These are phyloP conservation scores for Arxiozyma heterogenica DNA, from an alignment of 1,139 yeast genomes.

Conservation along the genomic window DNA sequence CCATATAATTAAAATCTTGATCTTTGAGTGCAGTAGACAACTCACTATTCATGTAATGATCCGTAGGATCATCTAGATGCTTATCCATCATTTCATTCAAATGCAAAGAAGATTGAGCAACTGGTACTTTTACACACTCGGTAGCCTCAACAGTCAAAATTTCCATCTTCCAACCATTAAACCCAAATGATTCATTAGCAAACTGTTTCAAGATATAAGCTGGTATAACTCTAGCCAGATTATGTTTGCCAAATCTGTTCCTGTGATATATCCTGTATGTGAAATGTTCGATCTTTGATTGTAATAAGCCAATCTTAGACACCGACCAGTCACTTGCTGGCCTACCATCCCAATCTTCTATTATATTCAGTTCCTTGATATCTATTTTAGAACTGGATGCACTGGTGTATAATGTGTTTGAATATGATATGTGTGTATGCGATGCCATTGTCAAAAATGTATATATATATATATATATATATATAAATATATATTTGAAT, in stretches of 20 bases:
- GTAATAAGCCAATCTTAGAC: constrained; percentile 22
- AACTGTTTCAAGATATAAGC: constrained; percentile 23
- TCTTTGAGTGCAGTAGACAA: constrained; percentile 1
- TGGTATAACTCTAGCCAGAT: constrained; percentile 25
- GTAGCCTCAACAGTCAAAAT: constrained; percentile 19
- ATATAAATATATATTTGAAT: neutral
- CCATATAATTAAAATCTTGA: constrained; percentile 13
- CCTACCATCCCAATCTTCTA: constrained; percentile 25
- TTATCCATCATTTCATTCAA: constrained; percentile 1
- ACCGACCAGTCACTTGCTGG: constrained; percentile 30
- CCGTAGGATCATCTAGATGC: constrained; percentile 1
- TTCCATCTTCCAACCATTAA: constrained; percentile 29
- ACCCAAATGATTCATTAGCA: constrained; percentile 29
- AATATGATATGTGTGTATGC: constrained; percentile 14
- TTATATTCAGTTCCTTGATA: constrained; percentile 17
- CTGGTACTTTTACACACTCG: constrained; percentile 11
- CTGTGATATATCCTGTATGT: constrained; percentile 23
- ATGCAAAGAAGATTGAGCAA: neutral
- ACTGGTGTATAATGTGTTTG: constrained; percentile 12
- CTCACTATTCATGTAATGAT: neutral
- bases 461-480: too few species aligned
- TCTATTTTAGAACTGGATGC: constrained; percentile 15
- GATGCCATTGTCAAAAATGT: neutral
- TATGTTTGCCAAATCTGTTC: constrained; percentile 25
- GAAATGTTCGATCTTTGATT: constrained; percentile 23